Evolutionary conservation across 1,284 basidiomycete species (phyloP).

Genomic region (Austroboletus niveus): DNA sequence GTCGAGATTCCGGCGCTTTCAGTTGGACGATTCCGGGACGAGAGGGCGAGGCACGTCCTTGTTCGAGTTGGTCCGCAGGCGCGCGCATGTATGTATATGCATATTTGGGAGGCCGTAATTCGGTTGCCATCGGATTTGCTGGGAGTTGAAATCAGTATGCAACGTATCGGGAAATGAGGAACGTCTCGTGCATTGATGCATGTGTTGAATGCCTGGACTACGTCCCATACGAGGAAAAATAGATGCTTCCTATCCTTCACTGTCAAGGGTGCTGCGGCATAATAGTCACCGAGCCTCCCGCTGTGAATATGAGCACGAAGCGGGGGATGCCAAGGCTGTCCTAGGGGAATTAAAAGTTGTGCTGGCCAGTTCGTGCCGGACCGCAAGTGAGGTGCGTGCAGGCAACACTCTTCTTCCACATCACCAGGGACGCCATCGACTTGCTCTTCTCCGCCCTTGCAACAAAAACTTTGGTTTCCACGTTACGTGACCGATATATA

Average conservation of each 20-base stretch:
- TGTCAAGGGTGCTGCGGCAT: neutral
- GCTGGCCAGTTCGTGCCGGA: conserved; percentile 5
- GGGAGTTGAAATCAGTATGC: neutral
- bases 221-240: conserved; percentile 7
- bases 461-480: conserved; percentile 17
- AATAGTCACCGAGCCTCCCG: conserved; percentile 5
- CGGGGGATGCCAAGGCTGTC: conserved; percentile 19
- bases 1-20: conserved; percentile 29
- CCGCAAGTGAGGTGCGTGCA: conserved; percentile 19
- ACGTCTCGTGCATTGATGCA: conserved; percentile 15
- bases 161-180: conserved; percentile 10
- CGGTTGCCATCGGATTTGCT: conserved; percentile 6
- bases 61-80: conserved; percentile 14
- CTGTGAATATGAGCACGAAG: no score
- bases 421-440: conserved; percentile 9
- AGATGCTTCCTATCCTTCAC: conserved; percentile 10
- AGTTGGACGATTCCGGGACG: conserved; percentile 12
- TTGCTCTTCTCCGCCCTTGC: conserved; percentile 13
- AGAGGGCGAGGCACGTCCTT: conserved; percentile 10
- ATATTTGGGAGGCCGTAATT: conserved; percentile 1
- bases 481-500: conserved; percentile 25
- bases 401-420: conserved; percentile 11
- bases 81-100: conserved; percentile 1
- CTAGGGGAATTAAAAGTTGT: conserved; percentile 25
- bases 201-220: conserved; percentile 19